Conservation (phyloP, 1,284 basidiomycete genomes). For the Vanrija pseudolonga region DNA sequence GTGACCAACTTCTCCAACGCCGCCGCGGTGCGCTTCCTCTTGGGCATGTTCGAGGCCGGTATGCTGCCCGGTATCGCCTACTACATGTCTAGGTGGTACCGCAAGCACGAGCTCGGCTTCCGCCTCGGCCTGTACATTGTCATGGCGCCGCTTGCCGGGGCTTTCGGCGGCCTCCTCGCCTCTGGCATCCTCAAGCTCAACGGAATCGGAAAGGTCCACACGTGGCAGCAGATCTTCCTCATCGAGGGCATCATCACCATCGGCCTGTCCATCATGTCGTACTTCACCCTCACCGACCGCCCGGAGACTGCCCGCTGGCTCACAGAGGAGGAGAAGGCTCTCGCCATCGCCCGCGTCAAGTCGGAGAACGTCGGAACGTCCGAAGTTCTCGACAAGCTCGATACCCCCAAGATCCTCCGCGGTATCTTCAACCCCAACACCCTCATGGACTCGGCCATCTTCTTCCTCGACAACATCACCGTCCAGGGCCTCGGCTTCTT, state of each 20-base stretch:
- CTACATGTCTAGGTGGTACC: conserved; percentile 21
- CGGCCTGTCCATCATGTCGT: conserved; percentile 14
- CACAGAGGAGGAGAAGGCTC: conserved; percentile 21
- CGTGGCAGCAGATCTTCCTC: conserved; percentile 19
- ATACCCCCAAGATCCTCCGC: conserved; percentile 18
- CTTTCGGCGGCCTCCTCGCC: conserved; percentile 19
- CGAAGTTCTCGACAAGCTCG: conserved; percentile 35
- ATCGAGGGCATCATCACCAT: conserved; percentile 20
- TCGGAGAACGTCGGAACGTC: conserved; percentile 43
- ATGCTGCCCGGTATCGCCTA: conserved; percentile 24
- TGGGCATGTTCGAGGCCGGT: conserved; percentile 27
- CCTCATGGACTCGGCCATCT: conserved; percentile 33
- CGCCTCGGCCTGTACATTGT: conserved; percentile 20
- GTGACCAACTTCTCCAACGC: conserved; percentile 30
- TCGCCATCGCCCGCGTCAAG: conserved; percentile 32
- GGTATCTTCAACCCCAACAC: conserved; percentile 29
- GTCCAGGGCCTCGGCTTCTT: conserved; percentile 44
- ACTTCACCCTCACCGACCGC: conserved; percentile 38
- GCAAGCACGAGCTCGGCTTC: conserved; percentile 17
- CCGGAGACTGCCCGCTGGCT: conserved; percentile 29
- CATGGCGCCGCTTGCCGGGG: conserved; percentile 16
- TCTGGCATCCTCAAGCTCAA: conserved; percentile 13
- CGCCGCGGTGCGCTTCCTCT: conserved; percentile 22
- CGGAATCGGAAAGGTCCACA: conserved; percentile 10
- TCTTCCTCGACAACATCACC: conserved; percentile 48